Evolutionary conservation across 1,284 basidiomycete genomes (phyloP), one percentile per base, ranked within the genome.

Genomic region (Fomitopsis pinicola): DNA sequence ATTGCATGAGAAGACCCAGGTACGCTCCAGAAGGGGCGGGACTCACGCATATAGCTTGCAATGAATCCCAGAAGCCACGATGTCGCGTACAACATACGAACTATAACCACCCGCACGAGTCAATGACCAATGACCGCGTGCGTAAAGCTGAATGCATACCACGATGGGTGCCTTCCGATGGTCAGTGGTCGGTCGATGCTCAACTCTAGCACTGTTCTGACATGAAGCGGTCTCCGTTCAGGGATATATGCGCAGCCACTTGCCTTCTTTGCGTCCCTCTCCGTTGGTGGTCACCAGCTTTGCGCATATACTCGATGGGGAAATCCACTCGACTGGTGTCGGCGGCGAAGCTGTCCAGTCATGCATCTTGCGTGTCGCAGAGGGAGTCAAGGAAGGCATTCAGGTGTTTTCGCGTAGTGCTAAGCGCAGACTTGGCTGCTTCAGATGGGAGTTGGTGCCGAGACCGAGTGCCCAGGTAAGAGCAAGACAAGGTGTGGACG

Each of bases 31-130:
- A 42, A n/a, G 19, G 22, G 42, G 19, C 26, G 30, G 54, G 15
- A 74, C 77, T 65, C 64, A 88, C 89, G 86, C 91, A 79, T 90
- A 88, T 78, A 92, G 72, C 71, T 88, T 89, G 80, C 89, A 92
- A 68, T 92, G 89, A 19, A 89, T 65, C 50, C 79, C 82, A 5
- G 88, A 91, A 22, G 89, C 82, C 35, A 83, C 78, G 8, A 74
- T 69, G 60, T 89, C 78, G 17, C 76, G 63, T 30, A 84, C 73
- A 22, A 83, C 77, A 60, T 83, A 84, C 19, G 80, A 77, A 66
- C 82, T 84, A 58, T 42, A 42, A 57, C 42, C n/a, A 26, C 42
- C 56, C 19, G 52, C 59, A 57, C 50, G 22, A 50, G 57, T 33
- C 30, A 19, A n/a, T 38, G 42, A 42, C 15, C 19, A 38, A 55